Conservation (phyloP, 1,284 basidiomycete genomes). For the Gymnopus androsaceus region DNA sequence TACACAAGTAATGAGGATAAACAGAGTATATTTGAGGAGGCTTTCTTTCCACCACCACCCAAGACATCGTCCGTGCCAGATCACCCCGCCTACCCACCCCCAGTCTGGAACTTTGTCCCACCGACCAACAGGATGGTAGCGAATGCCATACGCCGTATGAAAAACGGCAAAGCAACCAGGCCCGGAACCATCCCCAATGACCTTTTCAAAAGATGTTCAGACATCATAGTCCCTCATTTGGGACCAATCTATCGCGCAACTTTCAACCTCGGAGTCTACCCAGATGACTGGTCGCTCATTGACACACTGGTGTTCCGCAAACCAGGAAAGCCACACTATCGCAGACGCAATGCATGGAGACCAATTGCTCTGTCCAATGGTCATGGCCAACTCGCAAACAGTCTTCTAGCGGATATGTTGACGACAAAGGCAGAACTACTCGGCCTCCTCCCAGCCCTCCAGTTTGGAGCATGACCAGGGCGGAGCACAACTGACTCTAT, state of each 20-base stretch:
- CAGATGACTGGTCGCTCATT: constrained; percentile 17
- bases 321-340: constrained; percentile 31
- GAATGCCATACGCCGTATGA: constrained; percentile 19
- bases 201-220: constrained; percentile 25
- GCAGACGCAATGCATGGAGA: constrained; percentile 28
- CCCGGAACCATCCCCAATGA: constrained; percentile 32
- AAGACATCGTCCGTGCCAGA: background rate
- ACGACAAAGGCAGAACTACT: constrained; percentile 25
- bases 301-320: constrained; percentile 31
- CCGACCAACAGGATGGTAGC: constrained; percentile 23
- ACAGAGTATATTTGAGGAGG: constrained; percentile 45
- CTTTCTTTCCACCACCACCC: constrained; percentile 27
- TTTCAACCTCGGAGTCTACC: constrained; percentile 22
- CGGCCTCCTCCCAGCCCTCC: constrained; percentile 28
- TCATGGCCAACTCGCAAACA: constrained; percentile 27
- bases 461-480: constrained; percentile 38
- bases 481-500: constrained; percentile 38
- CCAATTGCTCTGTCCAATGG: constrained; percentile 33
- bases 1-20: constrained; percentile 42
- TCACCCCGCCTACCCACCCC: constrained; percentile 24
- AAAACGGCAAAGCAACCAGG: constrained; percentile 33
- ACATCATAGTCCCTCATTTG: constrained; percentile 24
- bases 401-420: constrained; percentile 29
- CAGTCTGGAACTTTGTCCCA: constrained; percentile 10
- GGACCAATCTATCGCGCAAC: constrained; percentile 27